A percentile compares a stretch with the other conserved stretches of the same genome.
Conservation (phyloP, 768 basidiomycete genomes). For the Naganishia friedmannii region DNA sequence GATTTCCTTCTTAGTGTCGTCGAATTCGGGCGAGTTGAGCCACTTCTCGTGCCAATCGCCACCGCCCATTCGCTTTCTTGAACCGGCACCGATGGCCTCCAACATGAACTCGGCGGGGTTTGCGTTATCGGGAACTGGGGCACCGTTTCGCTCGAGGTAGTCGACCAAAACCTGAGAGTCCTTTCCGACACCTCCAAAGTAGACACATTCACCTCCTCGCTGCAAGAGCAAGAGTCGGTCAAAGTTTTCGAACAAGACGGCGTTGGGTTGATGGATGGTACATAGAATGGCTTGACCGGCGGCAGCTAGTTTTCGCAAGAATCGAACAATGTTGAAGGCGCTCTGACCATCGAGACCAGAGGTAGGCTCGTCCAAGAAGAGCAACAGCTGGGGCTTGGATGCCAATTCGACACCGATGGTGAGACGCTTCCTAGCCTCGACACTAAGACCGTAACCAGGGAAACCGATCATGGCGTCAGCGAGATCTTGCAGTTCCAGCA, state of each 20-base stretch:
- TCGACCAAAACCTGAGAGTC: slow-evolving; percentile 63
- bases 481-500: slow-evolving; percentile 77
- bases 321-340: slow-evolving; percentile 53
- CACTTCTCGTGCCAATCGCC: slow-evolving; percentile 85
- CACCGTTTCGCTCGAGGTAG: slow-evolving; percentile 75
- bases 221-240: slow-evolving; percentile 73
- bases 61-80: slow-evolving; percentile 64
- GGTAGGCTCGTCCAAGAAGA: slow-evolving; percentile 88
- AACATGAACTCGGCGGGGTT: slow-evolving; percentile 70
- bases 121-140: slow-evolving; percentile 63
- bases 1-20: slow-evolving; percentile 55
- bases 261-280: slow-evolving; percentile 85
- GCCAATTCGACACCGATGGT: slow-evolving; percentile 86
- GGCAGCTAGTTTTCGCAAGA: slow-evolving; percentile 35
- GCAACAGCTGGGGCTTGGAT: slow-evolving; percentile 74
- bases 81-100: slow-evolving; percentile 60
- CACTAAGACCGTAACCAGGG: slow-evolving; percentile 58
- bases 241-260: slow-evolving; percentile 77
- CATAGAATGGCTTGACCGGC: slow-evolving; percentile 63
- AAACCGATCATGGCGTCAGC: slow-evolving; percentile 73
- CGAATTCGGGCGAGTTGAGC: slow-evolving; percentile 66
- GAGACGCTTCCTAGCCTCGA: slow-evolving; percentile 73
- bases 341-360: slow-evolving; percentile 62
- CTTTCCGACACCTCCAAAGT: slow-evolving; percentile 58
- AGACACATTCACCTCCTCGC: slow-evolving; percentile 72